Conservation (phyloP, 164 flowering plant species). For the Platanus orientalis region DNA sequence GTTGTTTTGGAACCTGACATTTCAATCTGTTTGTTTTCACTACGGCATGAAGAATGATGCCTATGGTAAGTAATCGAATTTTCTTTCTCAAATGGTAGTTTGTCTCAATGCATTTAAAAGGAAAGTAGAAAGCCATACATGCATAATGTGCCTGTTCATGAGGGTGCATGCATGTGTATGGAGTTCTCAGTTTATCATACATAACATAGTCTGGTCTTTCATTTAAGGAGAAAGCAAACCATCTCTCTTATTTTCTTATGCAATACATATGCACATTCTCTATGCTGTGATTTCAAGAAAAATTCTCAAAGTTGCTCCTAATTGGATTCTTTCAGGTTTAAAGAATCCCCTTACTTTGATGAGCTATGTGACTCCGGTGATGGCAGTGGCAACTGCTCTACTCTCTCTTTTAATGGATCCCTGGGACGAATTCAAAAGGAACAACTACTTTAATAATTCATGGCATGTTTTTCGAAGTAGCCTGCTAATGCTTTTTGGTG, state of each 20-base stretch:
- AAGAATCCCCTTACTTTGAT: constrained; percentile 86
- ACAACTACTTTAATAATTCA: constrained; percentile 63
- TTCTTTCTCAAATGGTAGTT: background rate
- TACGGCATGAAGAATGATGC: constrained; percentile 69
- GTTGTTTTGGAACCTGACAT: constrained; percentile 27
- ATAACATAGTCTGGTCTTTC: too few species aligned
- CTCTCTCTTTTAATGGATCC: constrained; percentile 85
- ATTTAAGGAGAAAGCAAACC: background rate
- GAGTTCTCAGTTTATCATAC: background rate
- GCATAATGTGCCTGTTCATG: background rate
- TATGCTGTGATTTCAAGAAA: background rate
- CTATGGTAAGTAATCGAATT: constrained; percentile 64
- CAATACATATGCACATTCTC: too few species aligned
- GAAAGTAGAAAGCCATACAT: background rate
- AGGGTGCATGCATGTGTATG: background rate
- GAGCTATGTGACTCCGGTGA: constrained; percentile 95
- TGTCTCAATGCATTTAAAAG: background rate
- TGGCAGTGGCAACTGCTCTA: constrained; percentile 78
- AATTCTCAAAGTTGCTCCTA: constrained; percentile 5
- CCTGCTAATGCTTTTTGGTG: constrained; percentile 90
- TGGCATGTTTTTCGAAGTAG: constrained; percentile 70
- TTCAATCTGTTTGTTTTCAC: constrained; percentile 25
- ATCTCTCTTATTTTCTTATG: background rate
- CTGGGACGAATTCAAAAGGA: constrained; percentile 68
- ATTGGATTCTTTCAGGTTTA: constrained; percentile 53